Percentiles rank a stretch among this genome's conserved stretches.
Conservation (phyloP, 2,329 filamentous ascomycete species). For the Xylaria sp. region DNA sequence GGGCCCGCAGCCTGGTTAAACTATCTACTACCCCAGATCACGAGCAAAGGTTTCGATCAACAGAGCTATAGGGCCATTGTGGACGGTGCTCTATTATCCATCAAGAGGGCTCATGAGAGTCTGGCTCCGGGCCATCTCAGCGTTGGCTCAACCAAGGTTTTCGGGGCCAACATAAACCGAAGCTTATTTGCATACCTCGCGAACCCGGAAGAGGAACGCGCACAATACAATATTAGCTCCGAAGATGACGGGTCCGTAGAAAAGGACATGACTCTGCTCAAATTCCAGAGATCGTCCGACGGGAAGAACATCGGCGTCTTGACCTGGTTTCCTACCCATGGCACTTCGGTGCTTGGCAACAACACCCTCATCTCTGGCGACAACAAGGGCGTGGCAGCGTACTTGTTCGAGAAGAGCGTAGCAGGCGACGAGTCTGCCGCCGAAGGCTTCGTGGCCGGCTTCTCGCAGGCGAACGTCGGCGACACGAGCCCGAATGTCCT, state of each 20-base stretch:
- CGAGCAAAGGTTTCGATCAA: conserved; percentile 84
- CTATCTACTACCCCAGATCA: conserved; percentile 91
- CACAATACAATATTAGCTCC: conserved; percentile 67
- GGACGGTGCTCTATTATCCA: conserved; percentile 83
- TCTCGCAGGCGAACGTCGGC: conserved; percentile 90
- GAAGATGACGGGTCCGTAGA: conserved; percentile 69
- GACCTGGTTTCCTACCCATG: conserved; percentile 93
- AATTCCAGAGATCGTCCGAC: conserved; percentile 79
- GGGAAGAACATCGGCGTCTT: conserved; percentile 81
- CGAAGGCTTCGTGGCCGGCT: conserved; percentile 84
- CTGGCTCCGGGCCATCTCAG: conserved; percentile 61
- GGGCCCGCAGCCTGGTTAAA: conserved; percentile 95
- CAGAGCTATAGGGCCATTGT: conserved; percentile 92
- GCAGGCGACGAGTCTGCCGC: conserved; percentile 64
- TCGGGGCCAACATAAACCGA: conserved; percentile 86
- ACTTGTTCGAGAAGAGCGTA: conserved; percentile 80
- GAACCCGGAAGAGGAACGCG: conserved; percentile 82
- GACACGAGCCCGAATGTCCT: conserved; percentile 90
- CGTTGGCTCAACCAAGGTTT: conserved; percentile 74
- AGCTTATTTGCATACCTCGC: conserved; percentile 89
- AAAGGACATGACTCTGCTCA: conserved; percentile 81
- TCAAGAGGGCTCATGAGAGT: conserved; percentile 80
- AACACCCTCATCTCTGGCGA: conserved; percentile 94
- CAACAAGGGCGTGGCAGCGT: conserved; percentile 94
- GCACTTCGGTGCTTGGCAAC: conserved; percentile 90